These are phyloP conservation scores for Penicillium flavigenum DNA, from an alignment of 495 filamentous ascomycete species.

Conservation along the genomic window DNA sequence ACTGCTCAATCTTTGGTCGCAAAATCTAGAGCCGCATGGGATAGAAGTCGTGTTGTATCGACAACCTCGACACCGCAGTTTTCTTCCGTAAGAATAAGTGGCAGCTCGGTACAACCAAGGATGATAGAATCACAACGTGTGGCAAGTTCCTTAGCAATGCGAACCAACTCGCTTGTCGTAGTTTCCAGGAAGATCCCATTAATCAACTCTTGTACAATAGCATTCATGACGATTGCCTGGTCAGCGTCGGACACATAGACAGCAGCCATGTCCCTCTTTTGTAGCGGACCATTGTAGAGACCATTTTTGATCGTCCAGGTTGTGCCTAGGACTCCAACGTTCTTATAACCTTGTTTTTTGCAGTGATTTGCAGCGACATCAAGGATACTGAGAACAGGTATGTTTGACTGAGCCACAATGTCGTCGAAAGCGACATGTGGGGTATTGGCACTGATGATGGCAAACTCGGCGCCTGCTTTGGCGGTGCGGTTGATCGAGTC, in stretches of 20 bases:
- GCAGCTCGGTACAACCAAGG: slow-evolving; percentile 12
- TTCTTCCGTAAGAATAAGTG: slow-evolving; percentile 10
- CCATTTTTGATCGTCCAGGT: slow-evolving; percentile 2
- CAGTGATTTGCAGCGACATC: slow-evolving; percentile 9
- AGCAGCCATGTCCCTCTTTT: slow-evolving; percentile 3
- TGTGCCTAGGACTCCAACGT: slow-evolving; percentile 9
- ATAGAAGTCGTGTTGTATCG: slow-evolving; percentile 10
- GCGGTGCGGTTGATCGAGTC: slow-evolving; percentile 12
- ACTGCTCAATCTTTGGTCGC: slow-evolving; percentile 4
- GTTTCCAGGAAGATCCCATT: slow-evolving; percentile 5
- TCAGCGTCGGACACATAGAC: slow-evolving; percentile 11
- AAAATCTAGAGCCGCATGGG: slow-evolving; percentile 11
- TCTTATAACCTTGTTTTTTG: slow-evolving; percentile 6
- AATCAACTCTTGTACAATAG: slow-evolving; percentile 4
- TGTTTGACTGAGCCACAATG: slow-evolving; percentile 1
- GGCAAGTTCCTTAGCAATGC: slow-evolving; percentile 10
- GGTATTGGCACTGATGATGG: slow-evolving; percentile 13
- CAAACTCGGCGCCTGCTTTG: slow-evolving; percentile 13
- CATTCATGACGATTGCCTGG: slow-evolving; percentile 8
- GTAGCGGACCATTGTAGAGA: slow-evolving; percentile 11
- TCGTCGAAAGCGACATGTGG: slow-evolving; percentile 6
- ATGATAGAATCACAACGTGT: slow-evolving; percentile 12
- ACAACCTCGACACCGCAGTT: slow-evolving; percentile 13
- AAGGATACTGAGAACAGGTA: slow-evolving; percentile 14
- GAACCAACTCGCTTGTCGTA: not conserved